Evolutionary conservation across 2,329 filamentous ascomycete genomes (phyloP), one percentile per base, ranked within the genome.

Genomic region (Karstenula rhodostoma): DNA sequence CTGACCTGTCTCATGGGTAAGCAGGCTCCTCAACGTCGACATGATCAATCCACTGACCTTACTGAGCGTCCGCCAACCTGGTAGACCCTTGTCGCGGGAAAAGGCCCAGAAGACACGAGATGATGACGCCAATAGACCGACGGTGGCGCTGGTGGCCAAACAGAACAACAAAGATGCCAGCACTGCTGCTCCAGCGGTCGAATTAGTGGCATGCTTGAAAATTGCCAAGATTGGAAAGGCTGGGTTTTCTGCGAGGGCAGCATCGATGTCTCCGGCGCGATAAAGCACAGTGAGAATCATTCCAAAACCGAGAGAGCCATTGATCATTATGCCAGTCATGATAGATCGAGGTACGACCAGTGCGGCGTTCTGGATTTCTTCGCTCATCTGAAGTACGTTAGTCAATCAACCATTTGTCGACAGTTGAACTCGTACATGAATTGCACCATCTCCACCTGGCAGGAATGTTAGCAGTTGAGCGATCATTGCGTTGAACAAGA

Each of bases 171-270:
- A 55, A 1, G 67, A 64, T 1, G 67, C 77, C 75, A 87, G 82
- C 8, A 80, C 78, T 6, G 80, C 82, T 2, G 83, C 81, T 1
- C 80, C 80, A 1, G 66, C 25, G 0, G 56, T 63, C 1, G 73
- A 76, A 22, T 65, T 58, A 0, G 69, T 66, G 1, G 68, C 71
- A 5, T 65, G 58, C n/a, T 66, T 63, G 49, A 87, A 84, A 32
- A 84, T 66, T 3, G 85, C 83, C 1, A 85, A 82, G 51, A 71
- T 74, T 0, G 72, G 72, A n/a, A 72, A 75, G 79, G 67, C 85
- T 80, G 4, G 84, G 80, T 66, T 69, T 59, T 59, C 68, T 19
- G 57, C 58, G 4, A 75, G 55, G 0, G 73, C 73, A 0, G 63
- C 65, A 4, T 78, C 70, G 13, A 79, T 68, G 40, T 77, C 70